phyloP scores from a whole-genome alignment of 1,139 yeast genomes.

The Geotrichum reessii region DNA sequence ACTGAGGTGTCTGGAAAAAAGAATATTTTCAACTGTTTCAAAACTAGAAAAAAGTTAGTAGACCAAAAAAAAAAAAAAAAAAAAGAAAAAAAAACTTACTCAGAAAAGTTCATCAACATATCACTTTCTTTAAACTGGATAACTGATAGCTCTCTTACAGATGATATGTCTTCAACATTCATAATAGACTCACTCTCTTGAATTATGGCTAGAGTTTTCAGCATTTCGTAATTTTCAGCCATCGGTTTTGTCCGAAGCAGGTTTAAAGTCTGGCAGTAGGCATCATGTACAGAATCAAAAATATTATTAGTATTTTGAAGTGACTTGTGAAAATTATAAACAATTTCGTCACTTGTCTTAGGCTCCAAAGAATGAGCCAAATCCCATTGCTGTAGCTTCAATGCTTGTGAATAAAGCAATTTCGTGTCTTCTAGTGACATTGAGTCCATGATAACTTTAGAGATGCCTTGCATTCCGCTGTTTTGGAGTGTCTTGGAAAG shows the following conservation, averaged over 20 bases:
- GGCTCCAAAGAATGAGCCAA: constrained; percentile 42
- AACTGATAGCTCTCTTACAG: background rate
- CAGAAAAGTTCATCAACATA: constrained; percentile 12
- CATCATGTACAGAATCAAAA: constrained; percentile 5
- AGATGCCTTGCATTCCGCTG: constrained; percentile 16
- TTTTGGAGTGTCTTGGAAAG: constrained; percentile 12
- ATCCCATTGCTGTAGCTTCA: constrained; percentile 66
- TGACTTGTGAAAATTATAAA: constrained; percentile 37
- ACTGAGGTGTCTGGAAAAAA: constrained; percentile 24
- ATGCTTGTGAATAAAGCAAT: constrained; percentile 36
- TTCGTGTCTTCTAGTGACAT: constrained; percentile 6
- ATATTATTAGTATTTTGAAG: constrained; percentile 1
- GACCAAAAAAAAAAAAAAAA: background rate
- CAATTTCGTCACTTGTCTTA: constrained; percentile 38
- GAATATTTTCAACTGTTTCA: constrained; percentile 22
- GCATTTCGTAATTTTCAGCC: background rate
- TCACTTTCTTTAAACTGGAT: background rate
- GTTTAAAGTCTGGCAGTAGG: constrained; percentile 5
- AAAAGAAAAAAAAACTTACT: constrained; percentile 2
- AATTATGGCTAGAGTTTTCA: constrained; percentile 13
- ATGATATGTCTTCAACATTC: constrained; percentile 1
- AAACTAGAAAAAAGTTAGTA: constrained; percentile 6
- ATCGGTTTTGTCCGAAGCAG: background rate
- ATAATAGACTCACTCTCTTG: constrained; percentile 16
- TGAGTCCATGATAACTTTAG: constrained; percentile 14